phyloP scores from a whole-genome alignment of 2,329 filamentous ascomycete genomes.

The Sclerotinia subarctica region DNA sequence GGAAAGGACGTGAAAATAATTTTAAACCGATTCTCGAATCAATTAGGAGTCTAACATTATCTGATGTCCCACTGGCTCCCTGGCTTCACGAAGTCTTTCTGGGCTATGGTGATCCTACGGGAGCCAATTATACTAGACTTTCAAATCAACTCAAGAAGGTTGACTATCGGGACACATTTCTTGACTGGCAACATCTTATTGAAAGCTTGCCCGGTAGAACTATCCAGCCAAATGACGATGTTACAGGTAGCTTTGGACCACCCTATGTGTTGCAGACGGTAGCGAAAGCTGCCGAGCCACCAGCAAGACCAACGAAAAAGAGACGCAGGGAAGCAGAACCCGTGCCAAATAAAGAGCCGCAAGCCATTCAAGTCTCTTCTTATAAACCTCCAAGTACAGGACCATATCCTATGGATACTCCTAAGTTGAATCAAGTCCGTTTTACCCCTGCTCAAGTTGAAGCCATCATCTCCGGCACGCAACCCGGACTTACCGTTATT shows the following conservation, averaged over 20 bases:
- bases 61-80: slow-evolving; percentile 78
- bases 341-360: slow-evolving; percentile 57
- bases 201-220: slow-evolving; percentile 86
- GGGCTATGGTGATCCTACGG: slow-evolving; percentile 91
- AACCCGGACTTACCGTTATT: slow-evolving; percentile 89
- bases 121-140: slow-evolving; percentile 81
- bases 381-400: slow-evolving; percentile 87
- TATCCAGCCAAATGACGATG: slow-evolving; percentile 72
- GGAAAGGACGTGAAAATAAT: slow-evolving; percentile 89
- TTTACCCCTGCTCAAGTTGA: slow-evolving; percentile 92
- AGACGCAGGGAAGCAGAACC: slow-evolving; percentile 75
- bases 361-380: slow-evolving; percentile 77
- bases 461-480: slow-evolving; percentile 88
- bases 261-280: slow-evolving; percentile 79
- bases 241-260: slow-evolving; percentile 72
- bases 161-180: slow-evolving; percentile 90
- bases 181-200: slow-evolving; percentile 91
- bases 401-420: slow-evolving; percentile 81
- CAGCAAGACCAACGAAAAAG: slow-evolving; percentile 69
- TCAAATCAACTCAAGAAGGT: slow-evolving; percentile 73
- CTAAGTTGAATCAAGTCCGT: slow-evolving; percentile 76
- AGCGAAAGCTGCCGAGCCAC: slow-evolving; percentile 51
- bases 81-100: slow-evolving; percentile 98
- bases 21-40: slow-evolving; percentile 93
- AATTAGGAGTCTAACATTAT: slow-evolving; percentile 79